Conservation (phyloP, 1,284 basidiomycete species). For the Mycosarcoma maydis region DNA sequence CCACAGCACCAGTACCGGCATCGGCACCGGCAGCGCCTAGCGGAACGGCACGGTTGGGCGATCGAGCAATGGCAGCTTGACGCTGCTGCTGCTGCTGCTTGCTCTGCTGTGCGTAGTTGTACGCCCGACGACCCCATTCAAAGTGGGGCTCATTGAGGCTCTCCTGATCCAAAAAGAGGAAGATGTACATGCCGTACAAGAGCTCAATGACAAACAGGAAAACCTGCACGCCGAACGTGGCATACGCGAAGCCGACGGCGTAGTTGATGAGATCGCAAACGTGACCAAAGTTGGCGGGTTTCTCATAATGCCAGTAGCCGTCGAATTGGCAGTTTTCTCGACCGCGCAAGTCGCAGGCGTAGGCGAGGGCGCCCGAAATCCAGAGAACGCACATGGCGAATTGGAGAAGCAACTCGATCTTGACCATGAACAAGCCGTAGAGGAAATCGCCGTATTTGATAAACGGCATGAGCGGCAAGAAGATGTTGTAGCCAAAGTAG, state of each 20-base stretch:
- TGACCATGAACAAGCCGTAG: constrained; percentile 63
- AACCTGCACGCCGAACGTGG: constrained; percentile 66
- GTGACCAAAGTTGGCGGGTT: constrained; percentile 65
- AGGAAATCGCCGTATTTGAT: constrained; percentile 66
- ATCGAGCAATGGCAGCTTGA: constrained; percentile 9
- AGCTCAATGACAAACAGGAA: constrained; percentile 59
- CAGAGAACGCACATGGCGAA: constrained; percentile 66
- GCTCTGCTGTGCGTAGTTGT: constrained; percentile 53
- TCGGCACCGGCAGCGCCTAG: constrained; percentile 20
- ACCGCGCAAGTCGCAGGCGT: constrained; percentile 66
- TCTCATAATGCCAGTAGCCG: constrained; percentile 67
- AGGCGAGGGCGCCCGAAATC: constrained; percentile 67
- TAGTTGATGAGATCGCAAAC: constrained; percentile 67
- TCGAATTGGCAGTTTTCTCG: constrained; percentile 67
- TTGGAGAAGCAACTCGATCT: constrained; percentile 65
- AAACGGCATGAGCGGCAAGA: constrained; percentile 64
- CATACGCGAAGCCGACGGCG: constrained; percentile 64
- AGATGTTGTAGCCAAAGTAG: constrained; percentile 67
- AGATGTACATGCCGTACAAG: constrained; percentile 62
- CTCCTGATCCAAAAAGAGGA: constrained; percentile 69
- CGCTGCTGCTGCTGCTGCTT: constrained; percentile 28
- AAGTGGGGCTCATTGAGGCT: constrained; percentile 69
- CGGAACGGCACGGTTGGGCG: constrained; percentile 13
- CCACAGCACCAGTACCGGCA: constrained; percentile 15
- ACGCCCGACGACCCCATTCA: constrained; percentile 63